A percentile compares a stretch with the other conserved stretches of the same genome.
Evolutionary conservation across 129 eudicot genomes (phyloP).

Genomic region (Flaveria bidentis): DNA sequence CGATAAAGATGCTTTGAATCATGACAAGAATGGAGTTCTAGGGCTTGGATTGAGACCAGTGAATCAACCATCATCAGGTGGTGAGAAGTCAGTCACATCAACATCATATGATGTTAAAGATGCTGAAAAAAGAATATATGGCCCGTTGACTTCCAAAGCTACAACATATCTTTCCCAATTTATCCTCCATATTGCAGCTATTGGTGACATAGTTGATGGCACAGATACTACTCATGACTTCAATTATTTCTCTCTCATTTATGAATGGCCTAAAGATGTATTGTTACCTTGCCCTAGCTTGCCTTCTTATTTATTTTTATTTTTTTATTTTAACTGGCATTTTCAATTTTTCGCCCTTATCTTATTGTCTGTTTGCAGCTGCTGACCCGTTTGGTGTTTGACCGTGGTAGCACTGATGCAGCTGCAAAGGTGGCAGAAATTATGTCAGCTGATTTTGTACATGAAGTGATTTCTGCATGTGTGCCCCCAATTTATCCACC

Average conservation of each 20-base stretch:
- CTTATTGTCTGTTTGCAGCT: slow-evolving; percentile 46
- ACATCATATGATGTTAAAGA: slow-evolving; percentile 73
- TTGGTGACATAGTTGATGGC: slow-evolving; percentile 98
- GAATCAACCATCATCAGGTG: slow-evolving; percentile 50
- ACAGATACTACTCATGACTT: slow-evolving; percentile 98
- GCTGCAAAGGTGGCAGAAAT: slow-evolving; percentile 97
- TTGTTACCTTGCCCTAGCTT: slow-evolving; percentile 19
- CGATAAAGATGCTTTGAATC: slow-evolving; percentile 45
- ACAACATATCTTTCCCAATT: slow-evolving; percentile 90
- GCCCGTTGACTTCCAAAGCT: slow-evolving; percentile 64
- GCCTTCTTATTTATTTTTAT: not conserved
- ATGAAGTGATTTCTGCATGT: slow-evolving; percentile 97
- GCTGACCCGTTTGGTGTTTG: slow-evolving; percentile 93
- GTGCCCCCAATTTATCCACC: slow-evolving; percentile 98
- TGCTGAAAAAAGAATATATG: slow-evolving; percentile 71
- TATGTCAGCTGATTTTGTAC: slow-evolving; percentile 95
- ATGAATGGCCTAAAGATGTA: slow-evolving; percentile 99
- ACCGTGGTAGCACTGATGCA: slow-evolving; percentile 96
- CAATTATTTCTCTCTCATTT: slow-evolving; percentile 91
- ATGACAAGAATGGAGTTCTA: slow-evolving; percentile 62
- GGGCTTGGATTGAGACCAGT: slow-evolving; percentile 80
- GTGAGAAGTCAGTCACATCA: slow-evolving; percentile 46
- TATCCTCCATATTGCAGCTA: slow-evolving; percentile 95
- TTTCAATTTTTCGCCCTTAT: slow-evolving; percentile 9
- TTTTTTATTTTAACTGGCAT: too few relatives aligned